Conservation (phyloP, 208 protist species). For the Trypanosoma boissoni region DNA sequence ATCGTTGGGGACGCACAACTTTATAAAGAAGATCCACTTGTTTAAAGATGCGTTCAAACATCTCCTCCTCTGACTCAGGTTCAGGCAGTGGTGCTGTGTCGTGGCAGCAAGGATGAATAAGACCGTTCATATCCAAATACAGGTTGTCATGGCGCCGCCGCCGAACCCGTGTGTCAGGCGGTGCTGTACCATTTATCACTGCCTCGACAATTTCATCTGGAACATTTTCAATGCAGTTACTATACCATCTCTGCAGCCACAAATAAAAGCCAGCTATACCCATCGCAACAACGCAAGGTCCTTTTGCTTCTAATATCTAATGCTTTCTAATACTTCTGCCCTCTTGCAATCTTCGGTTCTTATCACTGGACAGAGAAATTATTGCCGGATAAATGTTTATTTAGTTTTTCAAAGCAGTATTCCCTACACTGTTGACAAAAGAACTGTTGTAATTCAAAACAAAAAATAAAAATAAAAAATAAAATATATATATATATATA, state of each 20-base stretch:
- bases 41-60: constrained; percentile 93
- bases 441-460: too few species aligned
- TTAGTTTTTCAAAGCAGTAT: not conserved
- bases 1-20: constrained; percentile 96
- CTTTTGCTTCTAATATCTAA: too few species aligned
- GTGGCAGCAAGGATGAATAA: constrained; percentile 99
- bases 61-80: constrained; percentile 88
- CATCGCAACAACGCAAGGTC: too few species aligned
- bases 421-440: too few species aligned
- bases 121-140: constrained; percentile 99
- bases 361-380: too few species aligned
- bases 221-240: constrained; percentile 77
- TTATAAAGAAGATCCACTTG: constrained; percentile 98
- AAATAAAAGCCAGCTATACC: constrained; percentile 90
- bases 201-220: constrained; percentile 65
- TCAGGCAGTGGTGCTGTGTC: constrained; percentile 89
- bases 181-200: constrained; percentile 33
- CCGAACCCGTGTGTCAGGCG: constrained; percentile 4
- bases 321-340: not conserved
- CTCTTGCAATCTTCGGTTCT: not conserved
- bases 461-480: too few species aligned
- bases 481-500: too few species aligned
- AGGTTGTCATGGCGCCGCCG: constrained; percentile 94
- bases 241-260: constrained; percentile 86
- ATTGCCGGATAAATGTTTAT: too few species aligned